Base-by-base conservation (phyloP, 163 green algal species). In the Volvox carteri region DNA sequence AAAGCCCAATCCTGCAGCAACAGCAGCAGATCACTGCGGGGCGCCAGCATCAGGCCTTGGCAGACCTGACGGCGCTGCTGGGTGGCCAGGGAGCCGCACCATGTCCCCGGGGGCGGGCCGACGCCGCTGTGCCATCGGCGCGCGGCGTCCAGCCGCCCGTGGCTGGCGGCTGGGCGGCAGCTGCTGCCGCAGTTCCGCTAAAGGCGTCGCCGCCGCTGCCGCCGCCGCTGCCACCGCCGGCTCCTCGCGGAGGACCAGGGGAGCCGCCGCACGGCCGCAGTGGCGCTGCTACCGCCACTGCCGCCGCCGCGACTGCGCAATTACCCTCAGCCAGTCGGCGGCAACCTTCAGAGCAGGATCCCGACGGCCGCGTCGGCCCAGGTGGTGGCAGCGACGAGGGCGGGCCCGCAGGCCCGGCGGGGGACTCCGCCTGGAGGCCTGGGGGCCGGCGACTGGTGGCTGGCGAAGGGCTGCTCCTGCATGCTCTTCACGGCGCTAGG, bases 1-100 rank as follows among this genome's bases (percentile, higher is more conserved):
- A 42, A 42, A 6, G 1, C 39, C n/a, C 14, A 11, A 37, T 7
- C 7, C 58, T 37, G 60, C 60, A 52, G 42, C 60, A 39, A 41
- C 58, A 42, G 58, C 78, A 76, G 78, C 54, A 56, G 23, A 30
- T 42, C 7, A 30, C 65, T 21, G 65, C 65, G 33, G 65, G 46
- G 9, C 65, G 65, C 33, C 60, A 46, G 60, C 78, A 86, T 28
- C 56, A 60, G 25, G 62, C 79, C 6, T 42, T 86, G 5, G 44
- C 79, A 19, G 79, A 86, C 62, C 65, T 86, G 30, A 78, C 79
- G 30, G 46, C 79, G 1, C 25, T 68, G 14, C 44, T 86, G 8
- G 33, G n/a, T n/a, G n/a, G 42, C 16, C 79, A 78, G 62, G 54
- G 30, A 9, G 5, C 35, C 35, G 58, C 16, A 25, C 11, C 79